Conservation (phyloP, 2,329 filamentous ascomycete genomes). For the Fusarium nodosum region DNA sequence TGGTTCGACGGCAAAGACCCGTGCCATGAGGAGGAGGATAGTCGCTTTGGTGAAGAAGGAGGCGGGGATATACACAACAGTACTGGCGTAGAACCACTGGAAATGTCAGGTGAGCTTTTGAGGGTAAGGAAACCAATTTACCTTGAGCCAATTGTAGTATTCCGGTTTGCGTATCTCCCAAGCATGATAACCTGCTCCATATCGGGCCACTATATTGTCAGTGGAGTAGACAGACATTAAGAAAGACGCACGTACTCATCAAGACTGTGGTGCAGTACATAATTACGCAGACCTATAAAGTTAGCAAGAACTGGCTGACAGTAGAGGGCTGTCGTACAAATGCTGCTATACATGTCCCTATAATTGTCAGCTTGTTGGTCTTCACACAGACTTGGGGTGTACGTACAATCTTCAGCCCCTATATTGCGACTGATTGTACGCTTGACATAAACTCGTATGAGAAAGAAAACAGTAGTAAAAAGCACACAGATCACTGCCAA, state of each 20-base stretch:
- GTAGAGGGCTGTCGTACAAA: slow-evolving; percentile 21
- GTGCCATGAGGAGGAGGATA: slow-evolving; percentile 43
- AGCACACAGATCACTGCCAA: slow-evolving; percentile 27
- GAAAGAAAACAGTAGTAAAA: slow-evolving; percentile 29
- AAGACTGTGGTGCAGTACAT: slow-evolving; percentile 31
- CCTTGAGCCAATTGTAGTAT: slow-evolving; percentile 43
- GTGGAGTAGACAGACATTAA: not conserved
- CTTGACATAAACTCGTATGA: slow-evolving; percentile 38
- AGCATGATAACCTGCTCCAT: slow-evolving; percentile 41
- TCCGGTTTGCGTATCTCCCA: slow-evolving; percentile 39
- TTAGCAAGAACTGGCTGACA: slow-evolving; percentile 1
- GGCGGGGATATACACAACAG: slow-evolving; percentile 38
- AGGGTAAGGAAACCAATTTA: not conserved
- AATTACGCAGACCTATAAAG: slow-evolving; percentile 20
- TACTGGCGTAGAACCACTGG: slow-evolving; percentile 45
- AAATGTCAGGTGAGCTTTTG: not conserved
- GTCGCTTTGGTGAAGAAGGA: slow-evolving; percentile 46
- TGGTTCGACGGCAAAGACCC: slow-evolving; percentile 40
- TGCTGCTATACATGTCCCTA: slow-evolving; percentile 40
- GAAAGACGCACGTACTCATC: slow-evolving; percentile 29
- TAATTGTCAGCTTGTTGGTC: slow-evolving; percentile 10
- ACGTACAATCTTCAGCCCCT: slow-evolving; percentile 40
- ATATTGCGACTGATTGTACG: slow-evolving; percentile 30
- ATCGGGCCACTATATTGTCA: slow-evolving; percentile 38
- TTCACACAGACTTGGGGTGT: no score